Evolutionary conservation across 2,329 filamentous ascomycete species (phyloP).

Genomic region (Monosporascus sp.): DNA sequence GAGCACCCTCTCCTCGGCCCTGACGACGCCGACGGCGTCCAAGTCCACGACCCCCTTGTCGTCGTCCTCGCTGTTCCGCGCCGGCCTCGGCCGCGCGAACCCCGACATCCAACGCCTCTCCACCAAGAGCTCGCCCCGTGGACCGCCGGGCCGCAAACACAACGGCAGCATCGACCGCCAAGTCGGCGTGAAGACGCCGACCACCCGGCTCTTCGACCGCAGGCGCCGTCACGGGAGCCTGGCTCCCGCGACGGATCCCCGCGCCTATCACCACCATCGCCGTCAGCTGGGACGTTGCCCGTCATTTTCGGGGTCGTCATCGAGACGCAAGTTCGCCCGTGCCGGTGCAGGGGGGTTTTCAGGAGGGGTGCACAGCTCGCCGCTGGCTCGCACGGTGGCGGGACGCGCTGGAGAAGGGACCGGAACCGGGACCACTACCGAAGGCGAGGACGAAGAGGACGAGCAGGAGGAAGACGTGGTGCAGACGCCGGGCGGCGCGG

Average conservation of each 20-base stretch:
- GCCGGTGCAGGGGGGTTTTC: not conserved
- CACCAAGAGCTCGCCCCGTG: no score
- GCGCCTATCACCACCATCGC: not conserved
- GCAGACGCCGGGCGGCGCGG: constrained; percentile 44
- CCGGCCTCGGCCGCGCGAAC: not conserved
- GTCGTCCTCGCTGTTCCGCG: not conserved
- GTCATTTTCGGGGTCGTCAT: not conserved
- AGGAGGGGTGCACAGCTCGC: constrained; percentile 18
- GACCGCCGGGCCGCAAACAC: not conserved
- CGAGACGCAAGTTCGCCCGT: not conserved
- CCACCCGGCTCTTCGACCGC: constrained; percentile 1
- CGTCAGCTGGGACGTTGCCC: no score
- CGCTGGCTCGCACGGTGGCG: constrained; percentile 17
- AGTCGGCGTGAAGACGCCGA: not conserved
- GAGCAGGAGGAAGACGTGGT: constrained; percentile 15
- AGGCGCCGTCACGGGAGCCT: constrained; percentile 1
- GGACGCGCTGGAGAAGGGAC: constrained; percentile 12
- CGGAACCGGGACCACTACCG: constrained; percentile 9
- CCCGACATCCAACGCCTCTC: not conserved
- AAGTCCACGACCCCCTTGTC: not conserved
- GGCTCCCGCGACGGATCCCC: constrained; percentile 17
- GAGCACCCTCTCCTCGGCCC: constrained; percentile 10
- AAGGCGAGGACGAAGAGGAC: not conserved
- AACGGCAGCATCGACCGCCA: constrained; percentile 1
- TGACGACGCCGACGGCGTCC: not conserved